Percentiles rank a stretch among this genome's conserved stretches.
Evolutionary conservation across 306 rosid species (phyloP).

Genomic region (Purshia tridentata): DNA sequence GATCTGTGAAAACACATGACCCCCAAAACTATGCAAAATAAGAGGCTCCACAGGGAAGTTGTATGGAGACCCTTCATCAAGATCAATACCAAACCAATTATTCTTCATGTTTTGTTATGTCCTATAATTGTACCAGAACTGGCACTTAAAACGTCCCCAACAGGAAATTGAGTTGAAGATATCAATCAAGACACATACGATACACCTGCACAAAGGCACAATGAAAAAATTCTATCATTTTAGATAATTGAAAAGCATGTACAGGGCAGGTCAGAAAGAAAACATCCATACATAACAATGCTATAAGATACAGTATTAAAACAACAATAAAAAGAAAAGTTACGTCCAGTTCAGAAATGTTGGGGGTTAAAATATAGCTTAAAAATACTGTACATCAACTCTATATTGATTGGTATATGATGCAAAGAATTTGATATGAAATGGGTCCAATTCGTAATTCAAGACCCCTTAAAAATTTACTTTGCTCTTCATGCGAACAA

Average conservation of each 20-base stretch:
- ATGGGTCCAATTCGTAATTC: background rate
- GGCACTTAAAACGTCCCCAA: constrained; percentile 10
- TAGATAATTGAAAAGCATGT: background rate
- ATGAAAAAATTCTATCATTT: background rate
- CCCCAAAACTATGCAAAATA: constrained; percentile 37
- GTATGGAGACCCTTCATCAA: constrained; percentile 57
- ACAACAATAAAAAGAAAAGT: background rate
- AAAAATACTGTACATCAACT: background rate
- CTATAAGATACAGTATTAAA: background rate
- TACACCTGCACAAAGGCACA: constrained; percentile 35
- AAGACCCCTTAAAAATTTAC: background rate
- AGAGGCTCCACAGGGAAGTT: constrained; percentile 54
- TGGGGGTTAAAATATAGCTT: background rate
- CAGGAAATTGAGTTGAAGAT: background rate
- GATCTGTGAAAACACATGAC: constrained; percentile 47
- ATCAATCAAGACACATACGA: constrained; percentile 1
- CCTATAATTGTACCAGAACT: constrained; percentile 2
- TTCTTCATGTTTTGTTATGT: constrained; percentile 45
- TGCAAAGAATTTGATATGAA: background rate
- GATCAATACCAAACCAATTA: constrained; percentile 66
- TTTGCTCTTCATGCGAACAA: background rate
- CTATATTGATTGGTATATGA: background rate
- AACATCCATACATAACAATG: background rate
- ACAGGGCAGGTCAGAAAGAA: background rate
- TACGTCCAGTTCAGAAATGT: background rate